phyloP scores from a whole-genome alignment of 768 basidiomycete species.

The Pulveroboletus sp. region DNA sequence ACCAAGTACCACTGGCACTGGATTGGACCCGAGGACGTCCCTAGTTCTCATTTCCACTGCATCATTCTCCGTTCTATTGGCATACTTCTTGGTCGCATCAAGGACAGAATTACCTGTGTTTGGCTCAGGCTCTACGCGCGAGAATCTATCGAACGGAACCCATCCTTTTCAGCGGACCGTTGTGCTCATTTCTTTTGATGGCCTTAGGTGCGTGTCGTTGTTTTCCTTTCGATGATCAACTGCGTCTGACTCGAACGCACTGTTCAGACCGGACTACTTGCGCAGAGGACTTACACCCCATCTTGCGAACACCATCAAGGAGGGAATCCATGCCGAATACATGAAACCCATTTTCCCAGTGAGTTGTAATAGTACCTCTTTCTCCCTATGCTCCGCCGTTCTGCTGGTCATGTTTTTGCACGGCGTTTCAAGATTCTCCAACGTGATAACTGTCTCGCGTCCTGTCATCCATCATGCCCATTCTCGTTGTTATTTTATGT shows the following conservation, averaged over 20 bases:
- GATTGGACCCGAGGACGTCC: neutral
- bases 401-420: no score
- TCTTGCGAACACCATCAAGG: constrained; percentile 67
- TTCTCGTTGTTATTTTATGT: neutral
- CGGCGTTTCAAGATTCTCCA: neutral
- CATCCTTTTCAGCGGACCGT: constrained; percentile 76
- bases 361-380: constrained; percentile 25
- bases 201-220: constrained; percentile 36
- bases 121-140: neutral
- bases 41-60: constrained; percentile 6
- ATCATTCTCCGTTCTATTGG: constrained; percentile 6
- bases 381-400: neutral
- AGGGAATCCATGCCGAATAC: constrained; percentile 76
- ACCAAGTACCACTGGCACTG: neutral
- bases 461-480: neutral
- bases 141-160: constrained; percentile 67
- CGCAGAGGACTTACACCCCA: constrained; percentile 79
- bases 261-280: constrained; percentile 69
- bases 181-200: constrained; percentile 84
- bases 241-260: neutral
- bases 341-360: constrained; percentile 84
- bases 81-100: constrained; percentile 1
- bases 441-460: neutral
- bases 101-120: neutral
- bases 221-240: neutral